Evolutionary conservation across 176 grass and related monocot genomes (phyloP).

Genomic region (Oryza australiensis): DNA sequence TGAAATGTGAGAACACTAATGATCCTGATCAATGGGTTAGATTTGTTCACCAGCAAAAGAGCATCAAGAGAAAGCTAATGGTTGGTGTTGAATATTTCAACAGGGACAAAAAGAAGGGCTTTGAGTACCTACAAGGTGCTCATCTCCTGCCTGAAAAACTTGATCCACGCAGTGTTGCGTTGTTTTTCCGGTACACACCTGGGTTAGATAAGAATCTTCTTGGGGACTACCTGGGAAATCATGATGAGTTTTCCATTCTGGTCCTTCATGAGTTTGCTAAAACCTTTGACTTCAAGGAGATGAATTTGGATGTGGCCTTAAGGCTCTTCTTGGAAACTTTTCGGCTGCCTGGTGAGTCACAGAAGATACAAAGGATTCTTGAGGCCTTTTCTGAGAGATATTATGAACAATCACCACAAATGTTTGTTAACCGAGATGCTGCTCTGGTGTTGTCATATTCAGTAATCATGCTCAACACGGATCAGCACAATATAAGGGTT

Average conservation of each 20-base stretch:
- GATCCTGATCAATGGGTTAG: conserved; percentile 86
- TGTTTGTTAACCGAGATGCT: conserved; percentile 87
- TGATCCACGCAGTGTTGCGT: conserved; percentile 75
- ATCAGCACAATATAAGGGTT: conserved; percentile 93
- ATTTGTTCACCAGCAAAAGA: conserved; percentile 80
- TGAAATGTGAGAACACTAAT: conserved; percentile 60
- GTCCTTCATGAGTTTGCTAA: conserved; percentile 91
- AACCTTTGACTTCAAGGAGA: conserved; percentile 93
- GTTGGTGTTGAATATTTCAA: conserved; percentile 93
- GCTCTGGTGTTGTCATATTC: conserved; percentile 92
- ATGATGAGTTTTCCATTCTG: conserved; percentile 86
- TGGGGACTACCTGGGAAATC: conserved; percentile 91
- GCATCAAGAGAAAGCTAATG: conserved; percentile 86
- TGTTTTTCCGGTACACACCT: conserved; percentile 84
- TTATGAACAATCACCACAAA: conserved; percentile 87
- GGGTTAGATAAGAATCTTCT: conserved; percentile 94
- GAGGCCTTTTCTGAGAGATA: conserved; percentile 97
- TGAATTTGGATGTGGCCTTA: conserved; percentile 91
- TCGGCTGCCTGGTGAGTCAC: conserved; percentile 91
- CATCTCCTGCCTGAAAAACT: conserved; percentile 96
- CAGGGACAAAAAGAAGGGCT: conserved; percentile 86
- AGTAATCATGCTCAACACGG: conserved; percentile 95
- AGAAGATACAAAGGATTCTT: conserved; percentile 96
- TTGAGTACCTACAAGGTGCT: conserved; percentile 86
- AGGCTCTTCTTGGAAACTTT: conserved; percentile 98